These are phyloP conservation scores for Iris macrosiphon DNA, from an alignment of 106 monocot species.

Conservation along the genomic window DNA sequence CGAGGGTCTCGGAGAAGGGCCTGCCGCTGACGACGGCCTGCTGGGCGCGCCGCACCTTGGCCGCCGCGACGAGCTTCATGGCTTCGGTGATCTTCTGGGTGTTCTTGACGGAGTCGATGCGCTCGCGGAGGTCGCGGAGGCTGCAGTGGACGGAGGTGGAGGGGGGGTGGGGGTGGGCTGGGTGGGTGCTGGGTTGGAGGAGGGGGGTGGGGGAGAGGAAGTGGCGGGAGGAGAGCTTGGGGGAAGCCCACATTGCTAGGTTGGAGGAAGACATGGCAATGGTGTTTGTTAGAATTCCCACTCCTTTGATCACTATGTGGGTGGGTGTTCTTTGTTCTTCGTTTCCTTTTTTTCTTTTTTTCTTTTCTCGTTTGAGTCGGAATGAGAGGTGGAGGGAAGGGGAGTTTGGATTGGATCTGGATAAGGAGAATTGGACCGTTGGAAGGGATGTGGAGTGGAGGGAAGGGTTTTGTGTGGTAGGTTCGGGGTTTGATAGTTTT, in stretches of 20 bases:
- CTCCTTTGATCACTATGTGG: too few relatives aligned
- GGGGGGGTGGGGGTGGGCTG: conserved; percentile 1
- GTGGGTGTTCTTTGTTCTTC: too few relatives aligned
- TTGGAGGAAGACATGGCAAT: conserved; percentile 10
- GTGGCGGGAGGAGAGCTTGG: conserved; percentile 15
- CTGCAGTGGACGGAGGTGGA: conserved; percentile 15
- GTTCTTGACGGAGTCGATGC: conserved; percentile 84
- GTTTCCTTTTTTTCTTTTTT: background rate
- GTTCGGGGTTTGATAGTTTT: too few relatives aligned
- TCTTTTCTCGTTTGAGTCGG: background rate
- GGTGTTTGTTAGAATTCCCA: too few relatives aligned
- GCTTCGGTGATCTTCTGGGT: conserved; percentile 98
- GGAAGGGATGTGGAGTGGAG: too few relatives aligned
- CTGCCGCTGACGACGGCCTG: conserved; percentile 84
- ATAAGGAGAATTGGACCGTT: conserved; percentile 7
- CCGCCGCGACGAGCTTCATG: conserved; percentile 97
- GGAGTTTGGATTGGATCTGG: background rate
- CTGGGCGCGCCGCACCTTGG: conserved; percentile 88
- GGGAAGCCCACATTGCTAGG: conserved; percentile 7
- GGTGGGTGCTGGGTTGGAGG: conserved; percentile 7
- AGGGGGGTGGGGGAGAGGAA: conserved; percentile 7
- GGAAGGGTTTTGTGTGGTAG: too few relatives aligned
- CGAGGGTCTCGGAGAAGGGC: conserved; percentile 94
- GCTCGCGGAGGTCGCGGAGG: conserved; percentile 64
- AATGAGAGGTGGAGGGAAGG: conserved; percentile 3